Evolutionary conservation across 441 rosid genomes (phyloP).

Genomic region (Melianthus villosus): DNA sequence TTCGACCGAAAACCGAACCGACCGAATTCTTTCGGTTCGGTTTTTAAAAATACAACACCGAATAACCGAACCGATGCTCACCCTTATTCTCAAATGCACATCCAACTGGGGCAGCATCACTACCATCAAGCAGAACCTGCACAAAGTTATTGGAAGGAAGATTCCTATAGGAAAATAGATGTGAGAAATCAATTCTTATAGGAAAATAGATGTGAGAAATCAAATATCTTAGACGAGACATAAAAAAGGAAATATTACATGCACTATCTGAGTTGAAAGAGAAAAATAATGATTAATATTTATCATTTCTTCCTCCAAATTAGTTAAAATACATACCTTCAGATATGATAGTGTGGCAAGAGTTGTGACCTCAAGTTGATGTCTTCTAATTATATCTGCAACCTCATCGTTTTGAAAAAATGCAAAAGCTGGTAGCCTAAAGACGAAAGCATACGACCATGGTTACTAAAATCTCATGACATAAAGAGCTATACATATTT

Average conservation of each 20-base stretch:
- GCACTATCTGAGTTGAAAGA: too few species aligned
- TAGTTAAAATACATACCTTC: slow-evolving; percentile 23
- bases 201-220: background rate
- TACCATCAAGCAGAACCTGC: slow-evolving; percentile 51
- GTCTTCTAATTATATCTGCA: slow-evolving; percentile 28
- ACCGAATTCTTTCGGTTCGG: too few species aligned
- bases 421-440: slow-evolving; percentile 67
- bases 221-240: background rate
- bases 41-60: too few species aligned
- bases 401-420: slow-evolving; percentile 46
- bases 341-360: slow-evolving; percentile 53
- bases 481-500: too few species aligned
- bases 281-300: background rate
- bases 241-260: too few species aligned
- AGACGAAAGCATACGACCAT: background rate
- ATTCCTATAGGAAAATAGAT: background rate
- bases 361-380: slow-evolving; percentile 47
- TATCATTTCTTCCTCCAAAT: too few species aligned
- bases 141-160: background rate
- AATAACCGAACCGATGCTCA: too few species aligned
- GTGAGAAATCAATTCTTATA: background rate
- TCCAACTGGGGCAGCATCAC: slow-evolving; percentile 54
- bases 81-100: slow-evolving; percentile 73
- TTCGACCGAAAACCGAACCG: too few species aligned
- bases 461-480: background rate